A percentile compares a stretch with the other conserved stretches of the same genome.
These are phyloP conservation scores for Nakazawaea populi DNA, from an alignment of 805 yeast genomes.

Conservation along the genomic window DNA sequence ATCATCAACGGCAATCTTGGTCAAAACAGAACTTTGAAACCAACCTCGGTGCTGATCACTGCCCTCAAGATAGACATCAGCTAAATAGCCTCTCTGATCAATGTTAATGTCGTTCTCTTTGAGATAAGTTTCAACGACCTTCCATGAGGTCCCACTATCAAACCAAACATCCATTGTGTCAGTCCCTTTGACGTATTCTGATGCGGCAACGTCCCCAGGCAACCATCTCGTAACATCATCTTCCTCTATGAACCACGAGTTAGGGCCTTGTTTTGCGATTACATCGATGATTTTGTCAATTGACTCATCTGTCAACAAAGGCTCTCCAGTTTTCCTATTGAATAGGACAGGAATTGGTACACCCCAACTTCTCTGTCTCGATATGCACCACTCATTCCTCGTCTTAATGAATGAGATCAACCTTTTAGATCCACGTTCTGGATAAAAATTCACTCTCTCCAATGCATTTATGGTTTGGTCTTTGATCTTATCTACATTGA, in stretches of 20 bases:
- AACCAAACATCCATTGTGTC: slow-evolving; percentile 99
- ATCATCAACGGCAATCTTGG: slow-evolving; percentile 49
- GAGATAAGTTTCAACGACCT: slow-evolving; percentile 40
- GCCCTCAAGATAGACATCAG: slow-evolving; percentile 91
- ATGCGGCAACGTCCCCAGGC: slow-evolving; percentile 45
- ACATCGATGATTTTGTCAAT: slow-evolving; percentile 52
- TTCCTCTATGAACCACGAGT: slow-evolving; percentile 71
- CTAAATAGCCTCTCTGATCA: slow-evolving; percentile 37
- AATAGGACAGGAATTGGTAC: slow-evolving; percentile 92
- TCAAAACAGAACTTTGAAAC: slow-evolving; percentile 92
- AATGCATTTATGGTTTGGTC: slow-evolving; percentile 54
- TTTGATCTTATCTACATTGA: slow-evolving; percentile 75
- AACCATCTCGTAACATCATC: slow-evolving; percentile 62
- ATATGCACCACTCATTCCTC: slow-evolving; percentile 95
- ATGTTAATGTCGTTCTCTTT: slow-evolving; percentile 25
- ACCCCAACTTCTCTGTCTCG: slow-evolving; percentile 96
- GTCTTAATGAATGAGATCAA: slow-evolving; percentile 65
- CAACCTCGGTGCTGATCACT: slow-evolving; percentile 99
- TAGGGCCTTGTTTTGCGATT: slow-evolving; percentile 57
- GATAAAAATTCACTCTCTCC: slow-evolving; percentile 60
- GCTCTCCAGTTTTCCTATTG: slow-evolving; percentile 52
- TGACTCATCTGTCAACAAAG: slow-evolving; percentile 51
- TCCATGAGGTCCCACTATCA: slow-evolving; percentile 95
- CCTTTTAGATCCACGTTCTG: slow-evolving; percentile 67
- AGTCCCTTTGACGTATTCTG: slow-evolving; percentile 52